Base-by-base conservation (phyloP, 2,329 filamentous ascomycete species). In the Colletotrichum brevisporum region DNA sequence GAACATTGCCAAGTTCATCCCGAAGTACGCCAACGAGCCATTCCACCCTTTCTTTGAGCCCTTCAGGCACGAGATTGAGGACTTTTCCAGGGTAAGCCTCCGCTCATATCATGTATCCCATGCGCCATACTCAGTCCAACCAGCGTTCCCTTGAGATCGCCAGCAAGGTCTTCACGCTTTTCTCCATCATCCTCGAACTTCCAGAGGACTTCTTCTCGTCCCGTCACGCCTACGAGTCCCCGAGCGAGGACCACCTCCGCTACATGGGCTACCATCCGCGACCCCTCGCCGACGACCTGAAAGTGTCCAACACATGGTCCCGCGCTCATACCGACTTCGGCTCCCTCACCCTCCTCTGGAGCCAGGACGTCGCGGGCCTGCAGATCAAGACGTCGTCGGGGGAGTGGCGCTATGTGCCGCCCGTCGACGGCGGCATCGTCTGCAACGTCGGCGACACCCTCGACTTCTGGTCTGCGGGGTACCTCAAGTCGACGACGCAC, bases 201-300 rank as follows among this genome's bases (percentile, higher is more conserved):
- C 84, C 85, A 0, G 83, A 85, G 48, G 84, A 88, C 13, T 84
- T 85, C 68, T 82, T 89, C 51, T 82, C 85, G 18, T 81, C 81
- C 6, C 80, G 83, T 54, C 88, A 89, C 73, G 78, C 78, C 6
- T 90, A 88, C 69, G 79, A 85, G 2, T 78, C 82, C 39, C 79
- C 83, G 16, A 84, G 84, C 51, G 86, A 89, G 57, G 84, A 86
- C 67, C 86, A 88, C 71, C 79, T 88, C 13, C 84, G 87, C 8
- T 88, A 87, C 75, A 88, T 88, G 86, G 80, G 83, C 55, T 88
- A 88, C 71, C 80, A 82, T 31, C 78, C 82, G 0, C 82, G 85
- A 8, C 77, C 78, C 0, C 72, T 78, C 16, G 80, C 81, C 6
- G 80, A 83, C 26, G 84, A 83, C 74, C 70, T 63, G n/a, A 67